Percentiles rank a stretch among this genome's conserved stretches.
Conservation (phyloP, 257 asterid species). For the Lycium ferocissimum region DNA sequence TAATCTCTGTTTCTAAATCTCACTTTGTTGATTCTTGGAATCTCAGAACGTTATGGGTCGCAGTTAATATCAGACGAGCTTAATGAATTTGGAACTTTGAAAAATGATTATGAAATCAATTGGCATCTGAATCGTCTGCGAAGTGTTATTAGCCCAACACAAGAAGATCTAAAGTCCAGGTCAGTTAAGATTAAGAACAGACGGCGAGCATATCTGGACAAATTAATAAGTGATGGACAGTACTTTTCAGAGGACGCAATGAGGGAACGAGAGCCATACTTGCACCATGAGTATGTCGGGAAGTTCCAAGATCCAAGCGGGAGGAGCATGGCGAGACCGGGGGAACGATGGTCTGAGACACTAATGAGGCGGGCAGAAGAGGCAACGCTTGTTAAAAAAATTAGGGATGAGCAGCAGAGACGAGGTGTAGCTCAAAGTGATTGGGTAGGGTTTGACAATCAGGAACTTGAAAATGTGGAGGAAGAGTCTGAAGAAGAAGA, state of each 20-base stretch:
- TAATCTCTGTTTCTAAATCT: neutral
- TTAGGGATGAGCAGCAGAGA: conserved; percentile 85
- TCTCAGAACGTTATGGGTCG: conserved; percentile 86
- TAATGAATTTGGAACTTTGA: conserved; percentile 65
- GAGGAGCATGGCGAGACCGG: conserved; percentile 95
- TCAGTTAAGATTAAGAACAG: conserved; percentile 78
- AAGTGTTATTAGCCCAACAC: conserved; percentile 70
- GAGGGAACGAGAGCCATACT: conserved; percentile 97
- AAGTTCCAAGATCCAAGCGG: conserved; percentile 90
- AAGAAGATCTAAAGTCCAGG: conserved; percentile 68
- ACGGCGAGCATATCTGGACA: conserved; percentile 87
- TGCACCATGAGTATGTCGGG: conserved; percentile 93
- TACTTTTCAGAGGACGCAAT: conserved; percentile 96
- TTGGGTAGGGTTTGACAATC: conserved; percentile 78
- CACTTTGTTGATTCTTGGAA: neutral
- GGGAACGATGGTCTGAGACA: conserved; percentile 97
- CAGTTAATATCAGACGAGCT: conserved; percentile 71
- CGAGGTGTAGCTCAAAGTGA: conserved; percentile 83
- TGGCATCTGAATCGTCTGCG: conserved; percentile 85
- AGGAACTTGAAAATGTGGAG: conserved; percentile 46
- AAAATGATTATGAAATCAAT: conserved; percentile 80
- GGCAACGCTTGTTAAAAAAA: conserved; percentile 77
- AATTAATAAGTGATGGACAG: conserved; percentile 60
- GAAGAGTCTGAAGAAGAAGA: conserved; percentile 41
- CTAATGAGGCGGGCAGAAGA: conserved; percentile 86